Conservation (phyloP, 1,139 yeast genomes). For the Nakaseomyces glabratus region DNA sequence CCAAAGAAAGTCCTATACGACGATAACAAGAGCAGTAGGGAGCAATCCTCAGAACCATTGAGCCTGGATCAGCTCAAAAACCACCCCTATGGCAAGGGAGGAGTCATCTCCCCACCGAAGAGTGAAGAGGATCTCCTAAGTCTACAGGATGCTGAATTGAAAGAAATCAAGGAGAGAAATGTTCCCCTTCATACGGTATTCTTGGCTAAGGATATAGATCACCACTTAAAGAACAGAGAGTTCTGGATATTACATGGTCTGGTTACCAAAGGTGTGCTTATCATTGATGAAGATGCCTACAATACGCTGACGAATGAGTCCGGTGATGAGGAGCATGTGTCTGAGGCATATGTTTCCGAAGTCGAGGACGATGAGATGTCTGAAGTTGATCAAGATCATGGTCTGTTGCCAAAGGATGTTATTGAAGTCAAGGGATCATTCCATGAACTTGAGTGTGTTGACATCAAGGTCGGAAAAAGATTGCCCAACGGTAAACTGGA, state of each 20-base stretch:
- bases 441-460: conserved; percentile 83
- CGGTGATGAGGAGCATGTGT: conserved; percentile 1
- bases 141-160: conserved; percentile 30
- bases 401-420: conserved; percentile 76
- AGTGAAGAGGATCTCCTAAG: conserved; percentile 36
- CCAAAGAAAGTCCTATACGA: conserved; percentile 4
- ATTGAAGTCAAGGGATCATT: conserved; percentile 64
- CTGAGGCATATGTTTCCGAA: conserved; percentile 2
- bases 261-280: conserved; percentile 63
- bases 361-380: neutral
- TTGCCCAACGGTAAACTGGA: conserved; percentile 33
- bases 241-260: conserved; percentile 91
- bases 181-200: conserved; percentile 87
- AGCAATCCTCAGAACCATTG: neutral
- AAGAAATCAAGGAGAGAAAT: conserved; percentile 24
- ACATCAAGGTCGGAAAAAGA: conserved; percentile 47
- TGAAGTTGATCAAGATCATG: conserved; percentile 38
- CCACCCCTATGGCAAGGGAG: conserved; percentile 2
- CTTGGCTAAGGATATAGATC: conserved; percentile 50
- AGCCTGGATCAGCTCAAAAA: conserved; percentile 1
- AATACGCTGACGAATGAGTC: conserved; percentile 1
- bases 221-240: conserved; percentile 63
- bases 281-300: conserved; percentile 77
- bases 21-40: conserved; percentile 1
- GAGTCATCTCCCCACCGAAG: conserved; percentile 1